Base-by-base conservation (phyloP, 345 rosid species). In the Kernera saxatilis region DNA sequence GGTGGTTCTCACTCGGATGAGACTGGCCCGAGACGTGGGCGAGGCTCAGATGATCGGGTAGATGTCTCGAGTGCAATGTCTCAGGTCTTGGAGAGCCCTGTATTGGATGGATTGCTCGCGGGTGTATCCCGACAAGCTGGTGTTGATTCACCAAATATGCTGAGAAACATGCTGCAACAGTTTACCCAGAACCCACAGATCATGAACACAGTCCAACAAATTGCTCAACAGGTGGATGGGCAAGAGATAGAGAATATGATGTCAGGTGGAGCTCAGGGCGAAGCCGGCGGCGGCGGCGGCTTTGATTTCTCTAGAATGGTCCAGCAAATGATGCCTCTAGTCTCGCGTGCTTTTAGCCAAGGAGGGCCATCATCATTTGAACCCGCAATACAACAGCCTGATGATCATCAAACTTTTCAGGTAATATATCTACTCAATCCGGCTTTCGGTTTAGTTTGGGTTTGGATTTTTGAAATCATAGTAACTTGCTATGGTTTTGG, bases 281-380 rank as follows among this genome's bases (percentile, higher is more conserved):
- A 73, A 57, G 86, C 84, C 2, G 83, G 96, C 1, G 85, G 92
- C 53, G 86, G 85, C 2, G 83, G 96, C 1, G 85, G 92, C 53
- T 30, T 88, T 64, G 98, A 89, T 81, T 76, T 89, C 73, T 88
- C 98, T 15, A 84, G 83, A 70, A 88, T 94, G 89, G 80, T 94
- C 37, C 98, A 86, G 64, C 95, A 86, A 75, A 89, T 94, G 98
- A 89, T 94, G 98, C 99, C 97, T 35, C 78, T 88, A 49, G 96
- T 94, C 66, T 88, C 98, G 30, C 96, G 83, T 78, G 96, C 93
- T 57, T 82, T 94, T 30, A 80, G 79, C 30, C 78, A 73, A 64
- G 90, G 86, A 27, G 69, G 80, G 36, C 53, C 84, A 43, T 61
- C 84, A 43, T 61, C 64, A 29, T 3, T n/a, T 62, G 30, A 36